Evolutionary conservation across 805 yeast genomes (phyloP), one percentile per base, ranked within the genome.

Genomic region (Ascoidea asiatica): DNA sequence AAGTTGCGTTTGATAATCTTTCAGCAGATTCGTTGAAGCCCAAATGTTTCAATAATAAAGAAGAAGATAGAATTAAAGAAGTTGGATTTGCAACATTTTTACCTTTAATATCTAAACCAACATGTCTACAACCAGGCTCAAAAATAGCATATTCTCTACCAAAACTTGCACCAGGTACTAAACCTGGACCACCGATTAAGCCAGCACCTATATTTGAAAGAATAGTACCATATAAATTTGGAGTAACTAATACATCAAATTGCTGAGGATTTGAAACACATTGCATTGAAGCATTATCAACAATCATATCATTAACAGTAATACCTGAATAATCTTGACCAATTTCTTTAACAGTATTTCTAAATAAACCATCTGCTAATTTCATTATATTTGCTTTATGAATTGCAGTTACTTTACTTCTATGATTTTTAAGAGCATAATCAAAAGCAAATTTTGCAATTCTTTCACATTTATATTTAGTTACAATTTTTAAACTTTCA

Each of bases 51-150:
- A 90, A 77, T 81, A 90, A 66, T 82, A 90, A 79, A 51, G 89
- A 69, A 40, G 95, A 77, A 48, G 96, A 86, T 59, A 92, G 73
- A 58, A 90, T 83, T 92, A 90, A 83, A 56, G 96, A 97, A 50
- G 97, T 87, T 64, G 98, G 98, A 79, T 90, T 90, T 53, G 97
- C 97, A 52, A 86, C 75, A 73, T 87, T 84, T 69, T 85, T 78
- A 62, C 95, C 97, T 74, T 85, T 75, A 65, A 92, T 85, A 67
- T 89, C 97, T 57, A 90, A 75, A 68, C 97, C 97, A 59, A 89
- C 97, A 73, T 89, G 97, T 77, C 98, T 85, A 71, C 97, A 89
- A 70, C 97, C 98, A 59, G 98, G 97, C 74, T 90, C 98, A 67
- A 92, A 90, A 50, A 90, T 94, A 46, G 97, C 97, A 65, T 83